phyloP scores from a whole-genome alignment of 2,329 filamentous ascomycete species.

The Trichoderma sp. region DNA sequence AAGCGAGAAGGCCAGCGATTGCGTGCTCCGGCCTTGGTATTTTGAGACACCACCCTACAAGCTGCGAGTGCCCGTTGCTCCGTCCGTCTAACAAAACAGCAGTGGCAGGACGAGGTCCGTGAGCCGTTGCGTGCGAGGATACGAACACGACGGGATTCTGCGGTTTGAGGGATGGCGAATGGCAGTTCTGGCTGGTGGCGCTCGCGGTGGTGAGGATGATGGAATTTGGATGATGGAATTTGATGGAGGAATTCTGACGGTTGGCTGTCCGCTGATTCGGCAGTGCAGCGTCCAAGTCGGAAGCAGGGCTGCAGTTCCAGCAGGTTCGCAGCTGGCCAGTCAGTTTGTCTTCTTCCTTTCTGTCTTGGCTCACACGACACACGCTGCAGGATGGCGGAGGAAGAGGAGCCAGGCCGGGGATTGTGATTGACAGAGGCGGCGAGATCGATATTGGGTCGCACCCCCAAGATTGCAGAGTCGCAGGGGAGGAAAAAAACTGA shows the following conservation, averaged over 20 bases:
- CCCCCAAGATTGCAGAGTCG: not conserved
- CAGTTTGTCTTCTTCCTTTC: not conserved
- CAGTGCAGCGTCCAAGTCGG: not conserved
- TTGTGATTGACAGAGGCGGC: not conserved
- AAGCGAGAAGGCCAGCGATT: conserved; percentile 15
- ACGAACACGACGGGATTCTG: not conserved
- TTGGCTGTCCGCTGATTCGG: not conserved
- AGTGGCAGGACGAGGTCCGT: not conserved
- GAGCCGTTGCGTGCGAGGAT: not conserved
- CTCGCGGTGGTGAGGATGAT: conserved; percentile 4
- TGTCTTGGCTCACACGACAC: conserved; percentile 10
- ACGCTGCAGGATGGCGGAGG: not conserved
- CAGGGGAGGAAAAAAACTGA: not conserved
- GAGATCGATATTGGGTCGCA: conserved; percentile 6
- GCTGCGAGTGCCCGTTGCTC: not conserved
- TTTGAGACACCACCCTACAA: conserved; percentile 18
- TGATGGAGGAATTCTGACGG: not conserved
- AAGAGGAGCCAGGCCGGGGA: conserved; percentile 5
- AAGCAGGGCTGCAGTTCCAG: not conserved
- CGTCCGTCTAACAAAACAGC: not conserved
- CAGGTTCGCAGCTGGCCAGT: not conserved
- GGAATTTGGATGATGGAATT: not conserved
- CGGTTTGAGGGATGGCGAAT: not conserved
- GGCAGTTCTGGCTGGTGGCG: not conserved
- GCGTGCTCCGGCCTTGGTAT: conserved; percentile 19